Base-by-base conservation (phyloP, 805 yeast genomes). In the Saccharomycopsis vini region DNA sequence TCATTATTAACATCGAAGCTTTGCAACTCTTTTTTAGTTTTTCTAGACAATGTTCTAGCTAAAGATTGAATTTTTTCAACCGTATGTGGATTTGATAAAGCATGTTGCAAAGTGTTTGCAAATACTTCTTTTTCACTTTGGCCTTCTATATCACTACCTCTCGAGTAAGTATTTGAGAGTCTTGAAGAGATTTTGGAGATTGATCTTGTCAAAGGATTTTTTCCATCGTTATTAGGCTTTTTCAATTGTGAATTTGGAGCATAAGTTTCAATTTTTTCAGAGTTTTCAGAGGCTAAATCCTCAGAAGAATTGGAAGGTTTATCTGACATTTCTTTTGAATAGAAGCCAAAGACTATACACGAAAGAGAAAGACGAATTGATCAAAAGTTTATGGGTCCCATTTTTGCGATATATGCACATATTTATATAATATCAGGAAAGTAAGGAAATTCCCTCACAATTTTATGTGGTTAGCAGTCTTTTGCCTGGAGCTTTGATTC, bases 11-110 rank as follows among this genome's bases (percentile, higher is more conserved):
- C 59, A 55, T 70, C 74, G 45, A 73, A 66, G 26, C 56, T 52
- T 34, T 67, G n/a, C n/a, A n/a, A n/a, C n/a, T n/a, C 67, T 32
- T 62, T 64, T 45, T 67, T 67, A 19, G 75, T 69, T 55, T 68
- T 68, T 12, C 73, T 68, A 7, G 77, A 72, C 35, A 73, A 52
- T 35, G 67, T 67, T 59, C 75, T 67, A 3, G 76, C 71, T 24
- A 24, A 24, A n/a, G 75, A 62, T 50, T 67, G 73, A 44, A 73
- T 58, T 52, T 64, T 66, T 34, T 60, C 60, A 21, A 47, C 55
- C 43, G 67, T 66, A 5, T 60, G 60, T 5, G 63, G 63, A 44
- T 46, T 39, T 16, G 56, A 46, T 47, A 56, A 44, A 15, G 53
- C 58, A 36, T 54, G 44, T 31, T 43, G 39, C 21, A 57, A 47